phyloP scores from a whole-genome alignment of 108 stramenopile species.

The Hondaea fermentalgiana region DNA sequence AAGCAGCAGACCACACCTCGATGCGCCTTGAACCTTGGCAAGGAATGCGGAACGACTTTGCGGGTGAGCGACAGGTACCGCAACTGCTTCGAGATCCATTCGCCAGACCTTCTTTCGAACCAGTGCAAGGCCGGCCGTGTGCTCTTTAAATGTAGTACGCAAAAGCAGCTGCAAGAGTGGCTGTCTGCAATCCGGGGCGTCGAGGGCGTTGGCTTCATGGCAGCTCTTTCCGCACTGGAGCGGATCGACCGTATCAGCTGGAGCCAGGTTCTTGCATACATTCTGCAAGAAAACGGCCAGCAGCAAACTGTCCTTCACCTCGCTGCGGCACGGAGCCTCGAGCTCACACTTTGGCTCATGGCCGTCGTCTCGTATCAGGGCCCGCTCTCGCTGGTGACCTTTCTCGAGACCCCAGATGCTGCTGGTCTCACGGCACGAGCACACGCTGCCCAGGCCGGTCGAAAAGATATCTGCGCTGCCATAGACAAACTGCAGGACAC shows the following conservation, averaged over 20 bases:
- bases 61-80: neutral
- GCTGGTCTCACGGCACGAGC: neutral
- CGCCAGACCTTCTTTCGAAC: neutral
- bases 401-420: neutral
- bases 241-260: neutral
- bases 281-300: neutral
- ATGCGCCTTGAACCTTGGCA: neutral
- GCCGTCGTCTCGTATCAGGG: neutral
- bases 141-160: neutral
- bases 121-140: neutral
- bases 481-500: neutral
- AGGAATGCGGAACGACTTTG: neutral
- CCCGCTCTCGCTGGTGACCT: neutral
- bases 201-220: neutral
- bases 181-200: neutral
- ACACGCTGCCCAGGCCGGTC: neutral
- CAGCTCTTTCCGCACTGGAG: neutral
- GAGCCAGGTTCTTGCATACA: neutral
- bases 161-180: conserved; percentile 5
- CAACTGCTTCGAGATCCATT: neutral
- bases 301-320: neutral
- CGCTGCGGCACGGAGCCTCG: neutral
- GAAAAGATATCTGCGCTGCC: neutral
- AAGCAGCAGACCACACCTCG: neutral
- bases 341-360: neutral